These are phyloP conservation scores for Trichoderma asperellum DNA, from an alignment of 2,329 filamentous ascomycete genomes.

Conservation along the genomic window DNA sequence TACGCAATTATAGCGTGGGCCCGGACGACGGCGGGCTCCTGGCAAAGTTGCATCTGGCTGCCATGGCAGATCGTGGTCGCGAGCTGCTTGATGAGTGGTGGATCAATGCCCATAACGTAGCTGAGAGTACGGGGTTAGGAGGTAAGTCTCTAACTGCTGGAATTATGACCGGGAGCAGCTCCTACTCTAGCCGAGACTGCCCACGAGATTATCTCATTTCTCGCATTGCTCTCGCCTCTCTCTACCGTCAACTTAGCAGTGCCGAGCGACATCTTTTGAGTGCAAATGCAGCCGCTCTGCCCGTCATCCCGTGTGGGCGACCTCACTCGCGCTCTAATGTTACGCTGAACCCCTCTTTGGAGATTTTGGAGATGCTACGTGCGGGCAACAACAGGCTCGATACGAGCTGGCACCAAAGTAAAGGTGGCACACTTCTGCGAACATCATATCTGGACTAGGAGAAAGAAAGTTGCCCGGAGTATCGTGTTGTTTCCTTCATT, in stretches of 20 bases:
- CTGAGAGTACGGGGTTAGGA: neutral
- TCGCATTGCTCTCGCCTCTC: neutral
- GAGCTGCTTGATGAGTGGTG: neutral
- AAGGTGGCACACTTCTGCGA: neutral
- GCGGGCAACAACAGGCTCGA: neutral
- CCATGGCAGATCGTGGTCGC: neutral
- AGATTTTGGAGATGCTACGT: neutral
- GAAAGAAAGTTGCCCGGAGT: neutral
- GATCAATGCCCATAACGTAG: neutral
- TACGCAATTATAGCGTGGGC: neutral
- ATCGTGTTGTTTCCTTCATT: neutral
- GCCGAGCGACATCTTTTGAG: neutral
- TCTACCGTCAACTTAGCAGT: neutral
- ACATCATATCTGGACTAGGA: neutral
- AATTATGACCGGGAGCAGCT: neutral
- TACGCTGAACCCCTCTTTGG: neutral
- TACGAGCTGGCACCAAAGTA: neutral
- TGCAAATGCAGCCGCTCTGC: neutral
- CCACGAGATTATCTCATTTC: neutral
- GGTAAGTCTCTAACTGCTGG: neutral
- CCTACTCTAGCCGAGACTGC: neutral
- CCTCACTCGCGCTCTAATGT: neutral
- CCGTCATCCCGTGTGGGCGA: slow-evolving; percentile 1
- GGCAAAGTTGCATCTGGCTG: neutral
- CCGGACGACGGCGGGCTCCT: neutral